Base-by-base conservation (phyloP, 108 stramenopile species). In the Skeletonema tropicum region DNA sequence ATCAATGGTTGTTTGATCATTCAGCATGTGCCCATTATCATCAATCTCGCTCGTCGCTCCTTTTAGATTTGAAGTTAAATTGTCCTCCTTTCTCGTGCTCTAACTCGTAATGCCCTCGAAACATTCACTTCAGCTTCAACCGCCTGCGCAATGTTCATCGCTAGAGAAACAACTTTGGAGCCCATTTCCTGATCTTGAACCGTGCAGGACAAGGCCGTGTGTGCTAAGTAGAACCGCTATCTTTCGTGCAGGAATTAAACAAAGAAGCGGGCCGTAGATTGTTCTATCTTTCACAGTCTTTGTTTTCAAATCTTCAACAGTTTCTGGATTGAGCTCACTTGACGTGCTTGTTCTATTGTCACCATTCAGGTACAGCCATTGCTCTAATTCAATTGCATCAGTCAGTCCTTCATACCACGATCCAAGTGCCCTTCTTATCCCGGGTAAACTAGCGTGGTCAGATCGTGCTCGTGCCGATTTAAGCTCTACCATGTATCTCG, bases 211-310 rank as follows among this genome's bases (percentile, higher is more conserved):
- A 94, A 73, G 31, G 90, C 91, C 17, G 87, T 85, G 70, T 97
- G 94, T 30, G 94, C 83, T 3, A 87, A n/a, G n/a, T 35, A 98
- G 85, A 30, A 97, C 92, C 7, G 98, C 94, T 62, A 98, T 84
- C 68, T 97, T 96, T 49, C 90, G 88, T 14, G 96, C 83, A 57
- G 83, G 88, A 25, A 98, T 66, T 2, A 92, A 78, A 69, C 95
- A 89, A 5, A 98, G 74, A 46, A 90, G 85, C 1, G 95, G 93
- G 8, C 97, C 97, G 65, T 94, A 96, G 36, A 68, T 60, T 38
- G 73, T 74, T 65, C 84, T 45, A 38, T 88, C 86, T 46, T 68
- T 76, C 5, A 73, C 90, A 13, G 57, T 59, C 45, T 36, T 71
- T 59, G 66, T 71, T 25, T 72, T 45, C 32, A 30, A 41, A n/a